Percentiles rank a stretch among this genome's conserved stretches.
Evolutionary conservation across 352 stramenopile species (phyloP).

Genomic region (Thalassiosira mediterranea): DNA sequence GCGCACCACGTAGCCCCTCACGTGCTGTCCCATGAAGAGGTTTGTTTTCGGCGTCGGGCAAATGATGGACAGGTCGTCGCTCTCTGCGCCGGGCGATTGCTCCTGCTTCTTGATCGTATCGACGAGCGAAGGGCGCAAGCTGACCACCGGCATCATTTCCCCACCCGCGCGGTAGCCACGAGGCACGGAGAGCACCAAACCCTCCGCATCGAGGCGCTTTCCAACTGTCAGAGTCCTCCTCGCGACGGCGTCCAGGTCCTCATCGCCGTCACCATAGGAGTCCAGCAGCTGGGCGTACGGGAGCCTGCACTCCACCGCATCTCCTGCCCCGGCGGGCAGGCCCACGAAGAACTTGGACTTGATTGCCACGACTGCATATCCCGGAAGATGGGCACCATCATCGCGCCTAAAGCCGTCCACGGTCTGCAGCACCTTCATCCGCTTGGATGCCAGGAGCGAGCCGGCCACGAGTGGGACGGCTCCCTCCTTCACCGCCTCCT

Average conservation of each 20-base stretch:
- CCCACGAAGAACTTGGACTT: constrained; percentile 77
- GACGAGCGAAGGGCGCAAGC: constrained; percentile 61
- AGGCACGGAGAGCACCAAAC: constrained; percentile 70
- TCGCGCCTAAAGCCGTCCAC: constrained; percentile 61
- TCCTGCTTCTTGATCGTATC: constrained; percentile 43
- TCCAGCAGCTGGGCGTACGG: constrained; percentile 81
- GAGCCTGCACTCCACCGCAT: constrained; percentile 78
- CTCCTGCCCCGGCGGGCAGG: constrained; percentile 16
- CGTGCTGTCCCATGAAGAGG: constrained; percentile 69
- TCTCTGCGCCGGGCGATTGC: constrained; percentile 15
- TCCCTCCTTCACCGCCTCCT: constrained; percentile 18
- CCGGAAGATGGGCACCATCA: constrained; percentile 63
- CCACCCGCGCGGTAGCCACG: constrained; percentile 53
- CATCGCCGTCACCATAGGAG: constrained; percentile 54
- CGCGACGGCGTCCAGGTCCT: constrained; percentile 69
- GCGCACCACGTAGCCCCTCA: constrained; percentile 72
- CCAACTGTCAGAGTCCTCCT: constrained; percentile 65
- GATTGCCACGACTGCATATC: constrained; percentile 78
- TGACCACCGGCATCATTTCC: constrained; percentile 62
- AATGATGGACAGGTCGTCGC: constrained; percentile 43
- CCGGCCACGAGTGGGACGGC: constrained; percentile 49
- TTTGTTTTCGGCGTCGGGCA: constrained; percentile 62
- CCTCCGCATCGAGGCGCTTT: constrained; percentile 78
- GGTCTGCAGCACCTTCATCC: constrained; percentile 80
- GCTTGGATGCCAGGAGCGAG: constrained; percentile 68